Evolutionary conservation across 2,329 filamentous ascomycete species (phyloP), one percentile per base, ranked within the genome.

Genomic region (Aspergillus uvarum): DNA sequence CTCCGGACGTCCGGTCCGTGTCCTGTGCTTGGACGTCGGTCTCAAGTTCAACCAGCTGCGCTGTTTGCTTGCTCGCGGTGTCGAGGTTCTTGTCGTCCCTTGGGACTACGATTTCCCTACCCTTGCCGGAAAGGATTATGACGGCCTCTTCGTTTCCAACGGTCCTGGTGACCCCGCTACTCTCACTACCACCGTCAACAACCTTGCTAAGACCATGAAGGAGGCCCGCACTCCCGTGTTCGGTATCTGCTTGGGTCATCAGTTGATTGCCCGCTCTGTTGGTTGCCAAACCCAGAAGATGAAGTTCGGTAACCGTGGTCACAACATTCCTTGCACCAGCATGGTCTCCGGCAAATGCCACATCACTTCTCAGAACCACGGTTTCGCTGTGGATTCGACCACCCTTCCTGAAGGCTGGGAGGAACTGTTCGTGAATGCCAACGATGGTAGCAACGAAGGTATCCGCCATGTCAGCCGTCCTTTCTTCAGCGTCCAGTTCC

Each of bases 401-500:
- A 91, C 87, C 24, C 81, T 99, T 10, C 85, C 90, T 10, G 74
- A 84, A 14, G 90, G 88, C 62, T 99, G 95, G 95, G 86, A 89
- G 68, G 95, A 98, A 79, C 85, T 98, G 10, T 99, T 98, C 68
- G 90, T 98, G 72, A 99, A 99, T 73, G 94, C 95, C 77, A 99
- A 99, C 76, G 95, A 99, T 70, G 91, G 91, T 69, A 97, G 91
- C 79, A 99, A 99, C 77, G 95, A 99, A 81, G 95, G 95, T 79
- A 97, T 99, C 73, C 89, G 93, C 77, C 92, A 98, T 76, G 81
- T 85, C 52, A 85, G 82, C 75, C 90, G 88, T 72, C 95, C 95
- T 54, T 96, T 94, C 81, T 99, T 99, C 83, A 97, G 92, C 82
- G 95, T 98, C n/a, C 95, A 99, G 75, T 99, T 99, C 81, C 95